Base-by-base conservation (phyloP, 495 filamentous ascomycete species). In the Aspergillus heteromorphus region DNA sequence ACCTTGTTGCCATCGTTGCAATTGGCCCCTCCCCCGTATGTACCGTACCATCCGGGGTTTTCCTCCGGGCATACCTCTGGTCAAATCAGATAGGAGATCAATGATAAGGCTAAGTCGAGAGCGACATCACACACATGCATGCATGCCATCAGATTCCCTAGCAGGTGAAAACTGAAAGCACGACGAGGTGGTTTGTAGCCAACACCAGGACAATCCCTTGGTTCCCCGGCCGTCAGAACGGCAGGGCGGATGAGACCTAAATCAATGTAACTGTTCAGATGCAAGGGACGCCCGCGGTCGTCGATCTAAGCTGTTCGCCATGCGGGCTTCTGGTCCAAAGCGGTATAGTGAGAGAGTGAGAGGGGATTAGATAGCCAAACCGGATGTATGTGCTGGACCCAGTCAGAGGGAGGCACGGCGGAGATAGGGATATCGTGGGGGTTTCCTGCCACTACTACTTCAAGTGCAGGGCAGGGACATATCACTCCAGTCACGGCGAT, bases 211-310 rank as follows among this genome's bases (percentile, higher is more conserved):
- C 27, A 21, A 25, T 10, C 31, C 45, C 42, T 48, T 50, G 20
- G 38, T 57, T 36, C 20, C 51, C 36, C 48, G 34, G 40, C 25
- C 25, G 34, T 48, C 14, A 41, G 17, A 54, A 50, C 10, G 47
- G 21, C 25, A 48, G 25, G 48, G 55, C 52, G 51, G 53, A 58
- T 49, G 45, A 54, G 54, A 54, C 55, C 52, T 54, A 48, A 62
- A 52, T 49, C 48, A 41, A 34, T 36, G 48, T 48, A 49, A 53
- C 49, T 49, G 31, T 45, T 18, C 17, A 16, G 23, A 55, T 17
- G 53, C 45, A 55, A 55, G 53, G 53, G 53, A 30, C 30, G 29
- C 7, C 27, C 29, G 31, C 25, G 43, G 2, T n/a, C n/a, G 14
- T 47, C 34, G 34, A 38, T 4, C 43, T 47, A 47, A 47, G 21